phyloP scores from a whole-genome alignment of 1,284 basidiomycete genomes.

The Trichosporon sp. region DNA sequence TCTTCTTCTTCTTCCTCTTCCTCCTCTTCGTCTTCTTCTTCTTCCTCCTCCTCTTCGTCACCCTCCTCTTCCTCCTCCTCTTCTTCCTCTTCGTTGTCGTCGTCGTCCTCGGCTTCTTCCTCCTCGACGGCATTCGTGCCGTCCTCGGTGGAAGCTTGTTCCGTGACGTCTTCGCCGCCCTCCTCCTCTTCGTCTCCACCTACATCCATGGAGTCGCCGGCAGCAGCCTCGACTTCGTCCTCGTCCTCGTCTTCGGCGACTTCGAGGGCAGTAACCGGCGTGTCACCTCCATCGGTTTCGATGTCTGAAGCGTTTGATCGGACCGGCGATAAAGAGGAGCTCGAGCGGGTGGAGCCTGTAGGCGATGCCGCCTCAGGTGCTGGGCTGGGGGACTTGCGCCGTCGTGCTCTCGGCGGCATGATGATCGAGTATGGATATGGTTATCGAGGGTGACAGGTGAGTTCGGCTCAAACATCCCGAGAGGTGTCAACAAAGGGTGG shows the following conservation, averaged over 20 bases:
- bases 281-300: constrained; percentile 3
- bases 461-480: background rate
- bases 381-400: constrained; percentile 16
- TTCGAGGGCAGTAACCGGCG: constrained; percentile 15
- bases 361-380: constrained; percentile 6
- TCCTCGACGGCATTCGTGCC: constrained; percentile 11
- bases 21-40: constrained; percentile 10
- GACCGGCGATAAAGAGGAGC: constrained; percentile 17
- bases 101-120: constrained; percentile 21
- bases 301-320: constrained; percentile 11
- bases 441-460: background rate
- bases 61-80: constrained; percentile 22
- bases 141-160: background rate
- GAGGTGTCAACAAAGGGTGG: constrained; percentile 8
- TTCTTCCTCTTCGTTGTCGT: constrained; percentile 21
- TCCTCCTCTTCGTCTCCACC: constrained; percentile 21
- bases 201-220: background rate
- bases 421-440: background rate
- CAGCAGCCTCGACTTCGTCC: constrained; percentile 17
- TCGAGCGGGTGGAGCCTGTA: constrained; percentile 9
- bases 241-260: constrained; percentile 17
- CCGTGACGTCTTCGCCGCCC: constrained; percentile 5
- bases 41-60: constrained; percentile 16
- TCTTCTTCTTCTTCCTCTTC: constrained; percentile 14
- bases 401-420: constrained; percentile 7